Base-by-base conservation (phyloP, 805 yeast genomes). In the Candida anglica region DNA sequence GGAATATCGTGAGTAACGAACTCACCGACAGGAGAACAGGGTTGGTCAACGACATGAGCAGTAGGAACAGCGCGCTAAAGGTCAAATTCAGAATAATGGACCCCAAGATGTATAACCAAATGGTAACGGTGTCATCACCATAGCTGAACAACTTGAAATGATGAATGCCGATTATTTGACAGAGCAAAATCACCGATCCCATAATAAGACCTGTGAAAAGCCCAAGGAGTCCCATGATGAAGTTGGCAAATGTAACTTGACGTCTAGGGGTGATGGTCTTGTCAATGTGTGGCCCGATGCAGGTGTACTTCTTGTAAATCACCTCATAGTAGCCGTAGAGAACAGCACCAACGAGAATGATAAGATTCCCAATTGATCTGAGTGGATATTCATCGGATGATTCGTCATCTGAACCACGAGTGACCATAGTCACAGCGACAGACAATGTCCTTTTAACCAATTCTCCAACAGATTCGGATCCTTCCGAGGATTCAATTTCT, bases 311-410 rank as follows among this genome's bases (percentile, higher is more conserved):
- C 61, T 87, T 87, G 66, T 87, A 86, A 16, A 85, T 60, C 3
- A 86, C 95, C 52, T 86, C 96, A 53, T 86, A 86, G 34, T 82
- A 71, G 2, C 95, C 95, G 47, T 85, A 86, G 37, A 84, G 50
- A 1, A 86, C 62, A 0, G 95, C 88, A 14, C 96, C 96, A 6
- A 71, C 45, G 0, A 79, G 72, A 26, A 86, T 86, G 23, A 85
- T 67, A 19, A 79, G 30, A 47, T 87, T 85, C 8, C 96, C 96
- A 47, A 71, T 53, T 13, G 78, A 56, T 39, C 91, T 60, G 45
- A 77, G 63, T 2, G 88, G 86, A 43, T 76, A 77, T n/a, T 36
- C 38, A 6, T 45, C 40, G 17, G 37, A 39, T 9, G 40, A 24
- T 17, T 36, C 40, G 7, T 26, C 15, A 2, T 39, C 46, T 15